These are phyloP conservation scores for Rhodocollybia butyracea DNA, from an alignment of 768 basidiomycete species.

Conservation along the genomic window DNA sequence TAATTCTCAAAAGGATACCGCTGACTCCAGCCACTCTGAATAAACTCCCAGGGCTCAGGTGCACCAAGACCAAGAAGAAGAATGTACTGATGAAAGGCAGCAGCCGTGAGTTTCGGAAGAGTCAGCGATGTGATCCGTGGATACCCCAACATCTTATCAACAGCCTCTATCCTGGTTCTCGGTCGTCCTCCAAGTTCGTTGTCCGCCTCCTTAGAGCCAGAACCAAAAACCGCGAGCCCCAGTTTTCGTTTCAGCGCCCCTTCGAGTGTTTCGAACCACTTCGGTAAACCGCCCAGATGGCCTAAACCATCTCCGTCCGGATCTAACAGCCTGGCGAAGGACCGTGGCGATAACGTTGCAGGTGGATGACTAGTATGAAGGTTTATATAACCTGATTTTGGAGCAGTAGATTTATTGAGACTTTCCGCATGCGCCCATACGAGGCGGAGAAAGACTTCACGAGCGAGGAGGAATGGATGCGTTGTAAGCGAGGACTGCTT, in stretches of 20 bases:
- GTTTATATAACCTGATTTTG: not conserved
- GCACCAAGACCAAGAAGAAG: constrained; percentile 1
- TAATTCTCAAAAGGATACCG: constrained; percentile 2
- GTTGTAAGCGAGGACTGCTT: not conserved
- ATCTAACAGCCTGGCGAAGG: not conserved
- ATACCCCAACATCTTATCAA: constrained; percentile 1
- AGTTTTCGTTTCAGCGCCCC: not conserved
- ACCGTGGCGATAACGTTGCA: not conserved
- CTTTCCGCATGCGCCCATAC: not conserved
- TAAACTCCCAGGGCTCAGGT: constrained; percentile 2
- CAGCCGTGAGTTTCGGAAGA: constrained; percentile 1
- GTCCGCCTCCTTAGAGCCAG: not conserved
- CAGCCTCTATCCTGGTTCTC: not conserved
- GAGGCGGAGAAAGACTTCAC: constrained; percentile 3
- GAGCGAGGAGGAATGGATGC: constrained; percentile 1
- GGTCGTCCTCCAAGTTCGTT: not conserved
- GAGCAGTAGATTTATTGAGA: not conserved
- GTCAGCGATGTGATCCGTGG: not conserved
- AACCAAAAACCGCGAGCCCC: no score
- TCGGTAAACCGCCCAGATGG: constrained; percentile 1
- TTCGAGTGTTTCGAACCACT: not conserved
- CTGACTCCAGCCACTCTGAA: not conserved
- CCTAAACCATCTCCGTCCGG: constrained; percentile 6
- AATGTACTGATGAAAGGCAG: constrained; percentile 4
- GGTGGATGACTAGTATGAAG: not conserved